phyloP scores from a whole-genome alignment of 192 early-diverging fungal genomes.

The Podila epigama region DNA sequence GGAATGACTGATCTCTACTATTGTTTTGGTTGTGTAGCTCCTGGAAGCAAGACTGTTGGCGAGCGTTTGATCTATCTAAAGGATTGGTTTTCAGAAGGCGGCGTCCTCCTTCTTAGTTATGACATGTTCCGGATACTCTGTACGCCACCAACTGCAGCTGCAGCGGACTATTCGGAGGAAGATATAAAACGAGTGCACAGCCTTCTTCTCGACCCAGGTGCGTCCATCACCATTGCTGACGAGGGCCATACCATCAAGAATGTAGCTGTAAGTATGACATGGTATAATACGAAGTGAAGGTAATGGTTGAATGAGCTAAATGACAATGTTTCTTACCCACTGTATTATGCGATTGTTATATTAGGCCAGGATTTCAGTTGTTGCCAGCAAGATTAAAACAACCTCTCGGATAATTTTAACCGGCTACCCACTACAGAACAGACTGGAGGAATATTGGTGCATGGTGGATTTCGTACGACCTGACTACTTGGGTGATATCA shows the following conservation, averaged over 20 bases:
- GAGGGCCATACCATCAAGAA: constrained; percentile 86
- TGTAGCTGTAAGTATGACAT: constrained; percentile 21
- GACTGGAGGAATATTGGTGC: constrained; percentile 78
- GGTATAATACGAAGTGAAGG: not conserved
- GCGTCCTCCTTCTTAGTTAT: constrained; percentile 76
- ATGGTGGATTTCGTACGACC: constrained; percentile 82
- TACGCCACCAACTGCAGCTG: not conserved
- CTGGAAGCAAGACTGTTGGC: not conserved
- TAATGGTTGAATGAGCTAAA: not conserved
- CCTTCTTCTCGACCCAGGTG: constrained; percentile 67
- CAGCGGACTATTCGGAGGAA: not conserved
- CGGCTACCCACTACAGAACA: constrained; percentile 88
- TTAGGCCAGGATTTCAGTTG: constrained; percentile 32
- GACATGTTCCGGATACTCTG: constrained; percentile 60
- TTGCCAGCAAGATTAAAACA: constrained; percentile 57
- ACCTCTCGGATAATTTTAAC: constrained; percentile 76
- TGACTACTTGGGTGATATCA: constrained; percentile 61
- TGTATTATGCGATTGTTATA: not conserved
- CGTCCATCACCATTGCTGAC: constrained; percentile 78
- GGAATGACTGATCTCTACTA: not conserved
- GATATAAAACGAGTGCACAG: constrained; percentile 11
- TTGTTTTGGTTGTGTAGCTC: constrained; percentile 2
- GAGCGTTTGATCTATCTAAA: constrained; percentile 46
- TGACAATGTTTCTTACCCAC: too few species aligned
- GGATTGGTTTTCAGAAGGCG: constrained; percentile 68